Percentiles rank a stretch among this genome's conserved stretches.
Conservation (phyloP, 805 yeast species). For the Saturnispora hagleri region DNA sequence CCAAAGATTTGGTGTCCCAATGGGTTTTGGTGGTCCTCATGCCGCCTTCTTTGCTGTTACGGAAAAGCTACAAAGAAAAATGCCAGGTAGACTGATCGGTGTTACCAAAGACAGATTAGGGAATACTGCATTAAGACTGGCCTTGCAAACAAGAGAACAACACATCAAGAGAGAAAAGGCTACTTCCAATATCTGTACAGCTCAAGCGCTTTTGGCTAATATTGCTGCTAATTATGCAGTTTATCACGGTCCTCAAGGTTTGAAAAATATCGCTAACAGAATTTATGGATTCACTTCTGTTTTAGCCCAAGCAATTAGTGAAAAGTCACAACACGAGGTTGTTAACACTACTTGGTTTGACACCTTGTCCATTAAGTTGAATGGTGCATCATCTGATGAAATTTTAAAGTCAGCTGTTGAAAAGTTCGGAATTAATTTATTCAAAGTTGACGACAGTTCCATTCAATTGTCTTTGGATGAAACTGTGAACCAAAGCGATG, state of each 20-base stretch:
- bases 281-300: slow-evolving; percentile 66
- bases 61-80: slow-evolving; percentile 75
- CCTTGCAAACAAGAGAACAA: slow-evolving; percentile 96
- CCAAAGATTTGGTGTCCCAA: slow-evolving; percentile 95
- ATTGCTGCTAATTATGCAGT: slow-evolving; percentile 94
- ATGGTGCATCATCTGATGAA: slow-evolving; percentile 43
- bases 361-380: slow-evolving; percentile 61
- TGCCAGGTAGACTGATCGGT: slow-evolving; percentile 96
- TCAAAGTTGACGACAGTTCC: slow-evolving; percentile 49
- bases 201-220: slow-evolving; percentile 93
- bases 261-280: slow-evolving; percentile 66
- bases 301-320: slow-evolving; percentile 50
- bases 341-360: slow-evolving; percentile 57
- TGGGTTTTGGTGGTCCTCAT: slow-evolving; percentile 98
- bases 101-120: slow-evolving; percentile 87
- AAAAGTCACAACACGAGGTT: slow-evolving; percentile 37
- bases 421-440: slow-evolving; percentile 64
- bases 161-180: slow-evolving; percentile 97
- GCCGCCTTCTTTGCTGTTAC: slow-evolving; percentile 93
- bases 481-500: slow-evolving; percentile 59
- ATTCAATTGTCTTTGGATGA: slow-evolving; percentile 89
- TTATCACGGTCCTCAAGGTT: slow-evolving; percentile 89
- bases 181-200: slow-evolving; percentile 95
- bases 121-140: slow-evolving; percentile 79
- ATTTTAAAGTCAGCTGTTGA: slow-evolving; percentile 50